Evolutionary conservation across 345 rosid genomes (phyloP).

Genomic region (Geranium rotundifolium): DNA sequence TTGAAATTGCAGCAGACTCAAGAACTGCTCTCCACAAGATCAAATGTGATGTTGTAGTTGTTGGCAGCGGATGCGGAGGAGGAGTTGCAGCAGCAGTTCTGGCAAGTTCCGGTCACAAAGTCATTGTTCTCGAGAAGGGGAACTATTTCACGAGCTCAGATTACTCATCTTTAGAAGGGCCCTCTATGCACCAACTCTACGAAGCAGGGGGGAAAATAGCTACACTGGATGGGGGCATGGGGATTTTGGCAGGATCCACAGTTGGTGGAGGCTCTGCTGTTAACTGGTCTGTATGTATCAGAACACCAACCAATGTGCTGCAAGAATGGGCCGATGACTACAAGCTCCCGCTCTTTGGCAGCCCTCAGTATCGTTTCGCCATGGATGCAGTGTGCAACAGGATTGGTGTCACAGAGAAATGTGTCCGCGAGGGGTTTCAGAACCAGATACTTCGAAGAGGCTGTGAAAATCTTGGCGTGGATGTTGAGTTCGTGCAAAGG

Average conservation of each 20-base stretch:
- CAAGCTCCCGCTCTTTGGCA: conserved; percentile 32
- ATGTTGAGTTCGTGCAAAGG: conserved; percentile 37
- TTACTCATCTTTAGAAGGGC: conserved; percentile 59
- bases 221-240: conserved; percentile 20
- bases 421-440: conserved; percentile 53
- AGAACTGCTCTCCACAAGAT: conserved; percentile 23
- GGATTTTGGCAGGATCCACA: conserved; percentile 58
- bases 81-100: conserved; percentile 87
- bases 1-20: conserved; percentile 24
- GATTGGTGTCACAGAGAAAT: conserved; percentile 56
- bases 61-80: conserved; percentile 94
- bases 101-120: conserved; percentile 59
- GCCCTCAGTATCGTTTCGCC: conserved; percentile 41
- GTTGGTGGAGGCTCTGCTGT: conserved; percentile 26
- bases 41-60: conserved; percentile 63
- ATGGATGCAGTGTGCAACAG: conserved; percentile 63
- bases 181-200: conserved; percentile 35
- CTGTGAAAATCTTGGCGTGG: conserved; percentile 54
- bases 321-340: conserved; percentile 58
- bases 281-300: conserved; percentile 85
- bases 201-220: conserved; percentile 61
- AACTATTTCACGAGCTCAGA: conserved; percentile 44
- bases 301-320: conserved; percentile 52
- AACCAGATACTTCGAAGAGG: conserved; percentile 70
- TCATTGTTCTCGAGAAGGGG: conserved; percentile 75